Base-by-base conservation (phyloP, 2,329 filamentous ascomycete species). In the Pestalotiopsis sp. region DNA sequence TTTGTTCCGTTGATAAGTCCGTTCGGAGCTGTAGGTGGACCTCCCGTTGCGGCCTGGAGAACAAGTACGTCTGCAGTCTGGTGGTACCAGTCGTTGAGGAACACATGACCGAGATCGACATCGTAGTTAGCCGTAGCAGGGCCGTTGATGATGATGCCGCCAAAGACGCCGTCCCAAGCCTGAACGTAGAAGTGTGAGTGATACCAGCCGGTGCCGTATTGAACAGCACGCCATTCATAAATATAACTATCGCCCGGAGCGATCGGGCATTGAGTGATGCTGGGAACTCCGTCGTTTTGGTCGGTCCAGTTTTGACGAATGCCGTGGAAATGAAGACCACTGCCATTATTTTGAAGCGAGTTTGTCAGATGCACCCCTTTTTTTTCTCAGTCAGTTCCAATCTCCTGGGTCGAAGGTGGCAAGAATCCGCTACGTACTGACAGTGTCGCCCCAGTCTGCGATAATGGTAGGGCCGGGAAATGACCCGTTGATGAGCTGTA, bases 281-380 rank as follows among this genome's bases (percentile, higher is more conserved):
- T 78, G 1, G 75, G 79, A 2, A 90, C 88, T 67, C 90, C 90
- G 71, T 91, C 89, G 66, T 86, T 81, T 68, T 86, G 80, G 72
- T 84, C 86, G 60, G 82, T 86, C 73, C 83, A 80, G 69, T 84
- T 80, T 74, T 91, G 88, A 4, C 87, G 84, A 45, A 92, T 80
- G 25, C 89, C 90, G 73, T 92, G 89, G 79, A 85, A 91, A 74
- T 92, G 90, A 20, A 91, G 86, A 11, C 83, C 83, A 9, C 88
- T 91, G 52, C 89, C 88, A 70, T 91, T 91, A 69, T 83, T 39
- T 73, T 71, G 61, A 57, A 83, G 69, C 1, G 75, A 76, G 75
- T 90, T 91, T 39, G 80, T 85, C 4, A 91, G 83, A 66, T 86
- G 86, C 9, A 89, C 77, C 17, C 78, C 74, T 14, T 23, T 23